Conservation (phyloP, 257 asterid genomes). For the Lithospermum erythrorhizon region DNA sequence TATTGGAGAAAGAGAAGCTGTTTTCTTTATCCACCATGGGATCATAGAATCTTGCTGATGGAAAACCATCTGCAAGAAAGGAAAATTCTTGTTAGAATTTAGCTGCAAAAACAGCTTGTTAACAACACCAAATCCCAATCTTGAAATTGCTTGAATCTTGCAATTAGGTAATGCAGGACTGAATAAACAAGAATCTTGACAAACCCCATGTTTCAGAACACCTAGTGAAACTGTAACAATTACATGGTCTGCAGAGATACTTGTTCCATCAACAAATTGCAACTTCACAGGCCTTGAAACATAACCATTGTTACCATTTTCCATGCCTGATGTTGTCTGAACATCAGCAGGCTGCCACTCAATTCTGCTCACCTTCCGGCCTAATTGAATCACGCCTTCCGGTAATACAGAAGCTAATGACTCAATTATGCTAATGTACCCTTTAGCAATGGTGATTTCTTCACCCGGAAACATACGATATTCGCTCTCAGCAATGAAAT, state of each 20-base stretch:
- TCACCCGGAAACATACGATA: conserved; percentile 70
- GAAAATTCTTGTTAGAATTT: conserved; percentile 20
- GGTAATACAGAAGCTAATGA: conserved; percentile 62
- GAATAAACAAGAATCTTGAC: conserved; percentile 32
- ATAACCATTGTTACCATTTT: conserved; percentile 6
- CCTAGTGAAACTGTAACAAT: conserved; percentile 77
- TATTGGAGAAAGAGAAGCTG: conserved; percentile 48
- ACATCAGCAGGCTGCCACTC: conserved; percentile 38
- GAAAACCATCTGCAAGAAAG: conserved; percentile 59
- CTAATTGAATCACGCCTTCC: conserved; percentile 45
- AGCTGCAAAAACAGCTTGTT: conserved; percentile 63
- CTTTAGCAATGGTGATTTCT: conserved; percentile 61
- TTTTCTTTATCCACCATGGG: conserved; percentile 69
- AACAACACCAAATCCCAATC: conserved; percentile 75
- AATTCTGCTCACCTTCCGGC: conserved; percentile 38
- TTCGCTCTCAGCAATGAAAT: conserved; percentile 61
- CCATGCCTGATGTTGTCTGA: neutral
- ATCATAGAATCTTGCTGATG: conserved; percentile 35
- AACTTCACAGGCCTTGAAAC: conserved; percentile 42
- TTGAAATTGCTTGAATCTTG: conserved; percentile 53
- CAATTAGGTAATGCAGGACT: conserved; percentile 54
- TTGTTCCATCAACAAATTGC: conserved; percentile 57
- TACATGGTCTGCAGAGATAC: conserved; percentile 55
- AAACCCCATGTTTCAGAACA: conserved; percentile 50
- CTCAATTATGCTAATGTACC: conserved; percentile 49